A percentile compares a stretch with the other conserved stretches of the same genome.
These are phyloP conservation scores for Podaxis sp. DNA, from an alignment of 768 basidiomycete genomes.

Conservation along the genomic window DNA sequence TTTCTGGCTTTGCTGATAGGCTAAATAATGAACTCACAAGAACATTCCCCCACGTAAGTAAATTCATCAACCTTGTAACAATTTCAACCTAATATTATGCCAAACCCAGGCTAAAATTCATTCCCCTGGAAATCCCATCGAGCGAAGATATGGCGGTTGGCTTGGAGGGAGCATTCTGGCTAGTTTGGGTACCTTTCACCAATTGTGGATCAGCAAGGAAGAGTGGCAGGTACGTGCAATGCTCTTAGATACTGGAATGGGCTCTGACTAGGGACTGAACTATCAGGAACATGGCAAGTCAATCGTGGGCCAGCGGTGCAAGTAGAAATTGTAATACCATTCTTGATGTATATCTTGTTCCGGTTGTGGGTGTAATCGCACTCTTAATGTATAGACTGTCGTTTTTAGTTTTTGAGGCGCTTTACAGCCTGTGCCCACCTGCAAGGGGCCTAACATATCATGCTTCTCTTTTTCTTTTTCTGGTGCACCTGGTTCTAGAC, in stretches of 20 bases:
- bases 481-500: too few relatives aligned
- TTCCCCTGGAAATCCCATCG: constrained; percentile 86
- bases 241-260: neutral
- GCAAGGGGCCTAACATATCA: too few relatives aligned
- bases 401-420: neutral
- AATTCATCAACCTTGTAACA: neutral
- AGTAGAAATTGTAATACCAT: constrained; percentile 39
- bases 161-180: constrained; percentile 94
- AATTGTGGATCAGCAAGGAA: constrained; percentile 91
- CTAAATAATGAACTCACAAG: constrained; percentile 73
- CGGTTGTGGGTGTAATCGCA: neutral
- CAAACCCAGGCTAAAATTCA: constrained; percentile 77
- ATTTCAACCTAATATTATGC: neutral
- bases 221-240: constrained; percentile 77
- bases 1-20: constrained; percentile 84
- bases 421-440: too few relatives aligned
- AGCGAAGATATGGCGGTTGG: constrained; percentile 93
- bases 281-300: constrained; percentile 76
- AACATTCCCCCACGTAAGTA: constrained; percentile 76
- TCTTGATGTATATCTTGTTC: constrained; percentile 8
- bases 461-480: neutral
- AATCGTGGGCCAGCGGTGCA: constrained; percentile 85
- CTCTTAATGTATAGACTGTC: neutral
- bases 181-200: constrained; percentile 96
- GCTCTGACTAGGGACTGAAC: neutral